Conservation (phyloP, 2,329 filamentous ascomycete species). For the Pseudopithomyces chartarum region DNA sequence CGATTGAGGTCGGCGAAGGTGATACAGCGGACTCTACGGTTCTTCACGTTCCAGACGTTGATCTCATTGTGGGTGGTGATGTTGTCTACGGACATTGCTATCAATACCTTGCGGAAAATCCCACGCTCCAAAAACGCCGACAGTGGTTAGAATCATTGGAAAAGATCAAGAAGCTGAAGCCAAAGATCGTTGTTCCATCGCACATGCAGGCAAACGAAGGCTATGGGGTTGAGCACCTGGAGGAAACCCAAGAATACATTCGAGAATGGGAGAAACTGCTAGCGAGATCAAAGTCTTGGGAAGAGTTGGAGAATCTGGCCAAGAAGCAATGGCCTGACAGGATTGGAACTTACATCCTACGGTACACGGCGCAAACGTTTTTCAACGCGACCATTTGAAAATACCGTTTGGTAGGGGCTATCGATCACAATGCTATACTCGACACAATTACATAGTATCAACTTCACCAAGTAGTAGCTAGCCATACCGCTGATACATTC, state of each 20-base stretch:
- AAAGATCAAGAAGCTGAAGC: constrained; percentile 38
- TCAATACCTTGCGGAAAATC: constrained; percentile 43
- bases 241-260: not conserved
- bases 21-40: constrained; percentile 37
- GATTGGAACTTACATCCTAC: not conserved
- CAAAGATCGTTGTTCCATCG: constrained; percentile 37
- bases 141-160: constrained; percentile 44
- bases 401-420: not conserved
- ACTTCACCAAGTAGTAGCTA: too few species aligned
- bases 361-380: not conserved
- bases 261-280: not conserved
- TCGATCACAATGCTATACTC: not conserved
- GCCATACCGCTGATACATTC: too few species aligned
- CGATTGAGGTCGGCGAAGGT: constrained; percentile 24
- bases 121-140: constrained; percentile 34
- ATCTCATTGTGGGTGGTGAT: constrained; percentile 46
- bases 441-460: not conserved
- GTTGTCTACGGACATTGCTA: constrained; percentile 47
- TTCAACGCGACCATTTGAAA: not conserved
- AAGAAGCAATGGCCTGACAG: not conserved
- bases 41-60: constrained; percentile 41
- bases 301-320: not conserved
- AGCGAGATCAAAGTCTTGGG: not conserved
- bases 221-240: not conserved
- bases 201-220: constrained; percentile 22